phyloP scores from a whole-genome alignment of 768 basidiomycete genomes.

The Amanita rubescens region DNA sequence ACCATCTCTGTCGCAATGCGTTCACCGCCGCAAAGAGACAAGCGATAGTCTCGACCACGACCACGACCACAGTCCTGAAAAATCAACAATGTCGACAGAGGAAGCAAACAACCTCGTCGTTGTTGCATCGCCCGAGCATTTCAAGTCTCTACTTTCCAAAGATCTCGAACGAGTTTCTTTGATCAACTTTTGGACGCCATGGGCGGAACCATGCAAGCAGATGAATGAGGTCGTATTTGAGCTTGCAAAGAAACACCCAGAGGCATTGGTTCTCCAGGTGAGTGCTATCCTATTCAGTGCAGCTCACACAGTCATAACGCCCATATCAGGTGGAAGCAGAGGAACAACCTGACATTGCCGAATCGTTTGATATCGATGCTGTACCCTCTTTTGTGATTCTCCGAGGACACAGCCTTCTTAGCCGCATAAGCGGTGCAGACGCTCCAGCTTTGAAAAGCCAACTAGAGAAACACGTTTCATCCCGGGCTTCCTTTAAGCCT shows the following conservation, averaged over 20 bases:
- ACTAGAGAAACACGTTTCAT: conserved; percentile 50
- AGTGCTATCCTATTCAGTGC: conserved; percentile 7
- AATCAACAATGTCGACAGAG: conserved; percentile 1
- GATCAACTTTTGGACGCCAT: conserved; percentile 90
- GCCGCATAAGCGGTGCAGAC: conserved; percentile 74
- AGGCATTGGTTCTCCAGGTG: conserved; percentile 71
- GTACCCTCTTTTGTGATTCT: conserved; percentile 85
- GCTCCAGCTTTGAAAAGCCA: conserved; percentile 52
- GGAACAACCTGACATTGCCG: conserved; percentile 71
- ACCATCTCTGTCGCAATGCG: no score
- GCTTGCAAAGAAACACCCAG: conserved; percentile 64
- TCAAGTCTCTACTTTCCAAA: conserved; percentile 62
- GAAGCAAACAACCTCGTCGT: conserved; percentile 22
- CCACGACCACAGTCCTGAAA: background rate
- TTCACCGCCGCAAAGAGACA: conserved; percentile 11
- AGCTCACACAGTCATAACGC: background rate
- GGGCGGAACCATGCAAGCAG: conserved; percentile 86
- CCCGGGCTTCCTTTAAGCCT: conserved; percentile 25
- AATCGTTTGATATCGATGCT: conserved; percentile 86
- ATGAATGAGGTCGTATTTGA: conserved; percentile 79
- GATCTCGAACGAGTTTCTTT: conserved; percentile 81
- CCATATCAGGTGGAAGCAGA: conserved; percentile 72
- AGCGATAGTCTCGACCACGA: conserved; percentile 1
- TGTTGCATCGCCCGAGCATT: conserved; percentile 60
- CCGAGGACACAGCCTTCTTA: conserved; percentile 79